Percentiles rank a stretch among this genome's conserved stretches.
Conservation (phyloP, 371 early-diverging fungal genomes). For the Zopfochytrium polystomum region DNA sequence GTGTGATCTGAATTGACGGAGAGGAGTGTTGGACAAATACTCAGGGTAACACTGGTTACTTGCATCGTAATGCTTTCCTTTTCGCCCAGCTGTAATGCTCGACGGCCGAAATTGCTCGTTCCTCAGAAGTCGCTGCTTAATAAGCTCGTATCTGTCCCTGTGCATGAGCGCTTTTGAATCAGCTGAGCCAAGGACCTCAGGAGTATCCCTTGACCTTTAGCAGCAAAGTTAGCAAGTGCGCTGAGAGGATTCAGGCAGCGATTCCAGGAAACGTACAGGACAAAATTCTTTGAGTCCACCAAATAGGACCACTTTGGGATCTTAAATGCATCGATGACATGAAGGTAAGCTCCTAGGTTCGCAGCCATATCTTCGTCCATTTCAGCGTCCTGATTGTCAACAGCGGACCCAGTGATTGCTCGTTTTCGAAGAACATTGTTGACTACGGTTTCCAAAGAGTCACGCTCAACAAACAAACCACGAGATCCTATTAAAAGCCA, state of each 20-base stretch:
- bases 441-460: constrained; percentile 26
- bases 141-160: constrained; percentile 70
- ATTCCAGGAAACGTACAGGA: constrained; percentile 30
- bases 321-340: constrained; percentile 42
- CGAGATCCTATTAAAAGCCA: constrained; percentile 8
- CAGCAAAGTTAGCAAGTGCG: neutral
- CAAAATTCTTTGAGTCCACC: constrained; percentile 62
- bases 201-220: constrained; percentile 6
- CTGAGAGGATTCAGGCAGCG: neutral
- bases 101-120: constrained; percentile 75
- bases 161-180: constrained; percentile 64
- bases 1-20: constrained; percentile 61
- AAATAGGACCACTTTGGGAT: constrained; percentile 65
- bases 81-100: constrained; percentile 17
- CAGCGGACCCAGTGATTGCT: neutral
- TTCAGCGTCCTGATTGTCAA: constrained; percentile 24
- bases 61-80: constrained; percentile 3
- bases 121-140: constrained; percentile 75
- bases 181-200: constrained; percentile 57
- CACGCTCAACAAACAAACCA: constrained; percentile 20
- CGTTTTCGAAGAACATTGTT: constrained; percentile 4
- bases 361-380: constrained; percentile 32
- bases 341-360: constrained; percentile 60
- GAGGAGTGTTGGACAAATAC: neutral
- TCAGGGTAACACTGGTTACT: neutral